Conservation (phyloP, 352 stramenopile genomes). For the Bremia lactucae region DNA sequence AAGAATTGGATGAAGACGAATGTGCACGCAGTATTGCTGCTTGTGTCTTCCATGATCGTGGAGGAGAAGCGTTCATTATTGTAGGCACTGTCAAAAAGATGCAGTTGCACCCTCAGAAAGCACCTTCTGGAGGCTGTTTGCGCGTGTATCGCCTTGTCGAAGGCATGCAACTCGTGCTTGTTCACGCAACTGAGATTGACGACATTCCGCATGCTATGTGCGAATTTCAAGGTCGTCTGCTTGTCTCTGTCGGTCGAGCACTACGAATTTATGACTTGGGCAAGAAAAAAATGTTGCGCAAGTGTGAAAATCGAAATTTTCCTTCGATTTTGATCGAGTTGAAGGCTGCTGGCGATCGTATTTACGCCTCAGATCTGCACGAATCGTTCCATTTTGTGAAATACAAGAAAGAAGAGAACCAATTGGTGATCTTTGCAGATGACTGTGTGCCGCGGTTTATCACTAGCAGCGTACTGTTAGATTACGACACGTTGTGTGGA, state of each 20-base stretch:
- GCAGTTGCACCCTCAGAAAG: slow-evolving; percentile 84
- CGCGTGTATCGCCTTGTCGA: slow-evolving; percentile 92
- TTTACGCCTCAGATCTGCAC: slow-evolving; percentile 94
- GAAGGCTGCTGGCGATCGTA: slow-evolving; percentile 89
- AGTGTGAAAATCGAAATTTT: slow-evolving; percentile 95
- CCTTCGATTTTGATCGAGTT: slow-evolving; percentile 90
- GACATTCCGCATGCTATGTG: slow-evolving; percentile 93
- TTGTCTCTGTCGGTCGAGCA: slow-evolving; percentile 93
- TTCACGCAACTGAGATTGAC: slow-evolving; percentile 95
- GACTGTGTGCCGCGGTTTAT: slow-evolving; percentile 86
- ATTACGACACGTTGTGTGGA: slow-evolving; percentile 97
- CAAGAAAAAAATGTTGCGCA: slow-evolving; percentile 98
- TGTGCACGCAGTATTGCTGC: slow-evolving; percentile 88
- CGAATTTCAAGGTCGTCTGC: slow-evolving; percentile 94
- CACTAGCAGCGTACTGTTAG: slow-evolving; percentile 83
- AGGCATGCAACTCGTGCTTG: slow-evolving; percentile 87
- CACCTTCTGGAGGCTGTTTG: slow-evolving; percentile 59
- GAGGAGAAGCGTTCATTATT: slow-evolving; percentile 94
- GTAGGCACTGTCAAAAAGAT: slow-evolving; percentile 95
- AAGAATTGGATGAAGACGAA: slow-evolving; percentile 92
- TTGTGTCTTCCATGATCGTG: slow-evolving; percentile 92
- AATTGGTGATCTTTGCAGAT: slow-evolving; percentile 94
- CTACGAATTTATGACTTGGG: slow-evolving; percentile 98
- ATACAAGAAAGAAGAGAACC: slow-evolving; percentile 95
- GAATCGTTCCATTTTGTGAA: slow-evolving; percentile 96